Conservation (phyloP, 73 alveolate species). For the Blepharisma stoltei region DNA sequence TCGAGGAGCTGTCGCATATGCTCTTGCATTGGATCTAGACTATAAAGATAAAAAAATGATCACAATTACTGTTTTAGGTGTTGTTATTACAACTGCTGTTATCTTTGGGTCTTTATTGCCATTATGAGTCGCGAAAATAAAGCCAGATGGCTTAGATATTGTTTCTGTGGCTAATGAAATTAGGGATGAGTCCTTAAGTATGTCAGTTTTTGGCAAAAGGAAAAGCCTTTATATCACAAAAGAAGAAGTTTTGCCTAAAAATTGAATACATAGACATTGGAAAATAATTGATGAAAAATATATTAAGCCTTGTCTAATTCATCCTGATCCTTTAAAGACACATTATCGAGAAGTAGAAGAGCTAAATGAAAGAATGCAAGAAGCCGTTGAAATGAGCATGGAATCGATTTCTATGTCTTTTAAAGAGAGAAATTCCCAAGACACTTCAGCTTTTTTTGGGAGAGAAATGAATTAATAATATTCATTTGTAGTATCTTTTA, state of each 20-base stretch:
- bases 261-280: conserved; percentile 15
- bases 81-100: conserved; percentile 74
- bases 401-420: no score
- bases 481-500: no score
- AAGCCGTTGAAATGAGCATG: no score
- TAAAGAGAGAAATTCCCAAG: no score
- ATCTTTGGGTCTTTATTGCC: conserved; percentile 78
- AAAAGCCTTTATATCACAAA: background rate
- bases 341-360: conserved; percentile 26
- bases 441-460: no score
- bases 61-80: conserved; percentile 56
- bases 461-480: no score
- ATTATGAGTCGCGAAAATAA: conserved; percentile 51
- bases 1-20: conserved; percentile 98
- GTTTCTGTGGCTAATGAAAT: background rate
- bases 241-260: background rate
- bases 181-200: background rate
- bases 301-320: conserved; percentile 8
- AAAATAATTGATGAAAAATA: background rate
- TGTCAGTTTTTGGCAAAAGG: background rate
- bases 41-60: conserved; percentile 63
- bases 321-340: background rate
- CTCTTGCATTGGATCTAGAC: conserved; percentile 67
- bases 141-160: background rate
- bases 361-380: no score